A percentile compares a stretch with the other conserved stretches of the same genome.
These are phyloP conservation scores for Phytophthora macrochlamydospora DNA, from an alignment of 352 stramenopile genomes.

Conservation along the genomic window DNA sequence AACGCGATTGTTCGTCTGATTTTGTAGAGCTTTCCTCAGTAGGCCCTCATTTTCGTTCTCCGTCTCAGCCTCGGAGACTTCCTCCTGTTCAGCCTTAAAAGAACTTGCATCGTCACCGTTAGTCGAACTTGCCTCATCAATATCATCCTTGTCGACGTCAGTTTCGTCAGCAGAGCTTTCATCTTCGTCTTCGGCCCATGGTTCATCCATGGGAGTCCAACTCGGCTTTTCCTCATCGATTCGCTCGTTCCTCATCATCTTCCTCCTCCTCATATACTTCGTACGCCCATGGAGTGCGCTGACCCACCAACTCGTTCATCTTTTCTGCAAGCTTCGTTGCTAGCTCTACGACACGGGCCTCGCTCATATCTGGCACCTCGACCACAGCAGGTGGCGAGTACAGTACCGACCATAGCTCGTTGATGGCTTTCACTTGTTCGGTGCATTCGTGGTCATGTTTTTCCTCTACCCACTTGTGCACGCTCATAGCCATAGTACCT, in stretches of 20 bases:
- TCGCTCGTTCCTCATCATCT: conserved; percentile 17
- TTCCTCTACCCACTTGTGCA: conserved; percentile 87
- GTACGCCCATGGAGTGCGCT: conserved; percentile 74
- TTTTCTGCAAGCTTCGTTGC: conserved; percentile 47
- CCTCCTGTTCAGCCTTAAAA: conserved; percentile 8
- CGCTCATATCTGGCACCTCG: conserved; percentile 62
- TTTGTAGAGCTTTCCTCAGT: conserved; percentile 1
- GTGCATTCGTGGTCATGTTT: conserved; percentile 70
- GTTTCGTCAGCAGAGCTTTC: too few relatives aligned
- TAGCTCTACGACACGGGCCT: conserved; percentile 53
- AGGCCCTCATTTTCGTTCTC: background rate
- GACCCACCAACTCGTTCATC: conserved; percentile 47
- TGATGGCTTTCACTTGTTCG: conserved; percentile 75
- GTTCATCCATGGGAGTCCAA: background rate
- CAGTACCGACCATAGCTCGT: conserved; percentile 70
- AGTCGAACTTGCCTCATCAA: conserved; percentile 1
- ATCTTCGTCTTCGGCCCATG: too few relatives aligned
- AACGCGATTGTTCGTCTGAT: background rate
- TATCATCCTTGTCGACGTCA: conserved; percentile 15
- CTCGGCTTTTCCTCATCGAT: conserved; percentile 20
- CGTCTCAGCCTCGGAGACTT: conserved; percentile 3
- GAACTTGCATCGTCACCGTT: conserved; percentile 7
- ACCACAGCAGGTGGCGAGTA: conserved; percentile 72
- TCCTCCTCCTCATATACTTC: conserved; percentile 32
- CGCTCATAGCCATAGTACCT: conserved; percentile 87